phyloP scores from a whole-genome alignment of 1,284 basidiomycete genomes.

The Malassezia yamatoensis region DNA sequence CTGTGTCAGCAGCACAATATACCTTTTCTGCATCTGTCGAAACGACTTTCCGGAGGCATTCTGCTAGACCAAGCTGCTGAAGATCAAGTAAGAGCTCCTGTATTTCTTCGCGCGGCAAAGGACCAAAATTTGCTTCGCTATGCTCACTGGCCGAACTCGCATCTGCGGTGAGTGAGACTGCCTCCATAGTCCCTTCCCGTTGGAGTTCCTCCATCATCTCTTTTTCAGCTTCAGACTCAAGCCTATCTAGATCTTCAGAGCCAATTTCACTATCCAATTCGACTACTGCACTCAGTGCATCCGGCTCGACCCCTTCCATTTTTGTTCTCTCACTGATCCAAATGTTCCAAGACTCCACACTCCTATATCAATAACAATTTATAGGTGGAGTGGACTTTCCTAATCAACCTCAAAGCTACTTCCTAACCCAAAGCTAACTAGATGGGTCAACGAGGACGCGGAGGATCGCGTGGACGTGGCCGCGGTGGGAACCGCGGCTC shows the following conservation, averaged over 20 bases:
- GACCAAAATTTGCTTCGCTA: slow-evolving; percentile 9
- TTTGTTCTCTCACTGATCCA: no score
- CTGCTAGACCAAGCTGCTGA: slow-evolving; percentile 30
- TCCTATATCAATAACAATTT: no score
- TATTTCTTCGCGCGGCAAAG: slow-evolving; percentile 23
- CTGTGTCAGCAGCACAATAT: slow-evolving; percentile 1
- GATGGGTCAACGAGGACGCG: slow-evolving; percentile 4
- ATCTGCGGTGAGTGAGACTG: not conserved
- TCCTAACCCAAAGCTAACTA: no score
- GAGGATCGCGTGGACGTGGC: slow-evolving; percentile 8
- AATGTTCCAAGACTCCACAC: no score
- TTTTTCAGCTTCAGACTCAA: slow-evolving; percentile 37
- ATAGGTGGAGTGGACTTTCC: no score
- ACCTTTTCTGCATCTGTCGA: slow-evolving; percentile 13
- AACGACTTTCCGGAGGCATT: slow-evolving; percentile 28
- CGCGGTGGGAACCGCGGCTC: not conserved
- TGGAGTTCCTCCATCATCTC: slow-evolving; percentile 25
- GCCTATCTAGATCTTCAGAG: slow-evolving; percentile 36
- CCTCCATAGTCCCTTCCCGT: not conserved
- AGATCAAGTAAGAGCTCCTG: slow-evolving; percentile 25
- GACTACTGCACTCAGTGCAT: slow-evolving; percentile 1
- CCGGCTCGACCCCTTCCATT: not conserved
- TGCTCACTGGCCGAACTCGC: not conserved
- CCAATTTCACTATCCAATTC: slow-evolving; percentile 25
- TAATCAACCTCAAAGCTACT: no score